These are phyloP conservation scores for Craterostigma plantagineum DNA, from an alignment of 257 asterid species.

Conservation along the genomic window DNA sequence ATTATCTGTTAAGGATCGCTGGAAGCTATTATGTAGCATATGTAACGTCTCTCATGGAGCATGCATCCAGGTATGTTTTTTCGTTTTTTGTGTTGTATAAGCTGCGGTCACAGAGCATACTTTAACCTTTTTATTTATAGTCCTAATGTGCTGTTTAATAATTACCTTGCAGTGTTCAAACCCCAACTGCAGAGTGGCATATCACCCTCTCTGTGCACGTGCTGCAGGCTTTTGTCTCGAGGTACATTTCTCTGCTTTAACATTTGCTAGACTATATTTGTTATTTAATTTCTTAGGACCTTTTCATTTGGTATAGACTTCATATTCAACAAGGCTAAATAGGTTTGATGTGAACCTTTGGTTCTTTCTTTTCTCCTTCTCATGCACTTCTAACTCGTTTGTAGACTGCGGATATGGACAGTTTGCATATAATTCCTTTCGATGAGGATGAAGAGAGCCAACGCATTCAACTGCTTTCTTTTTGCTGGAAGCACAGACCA, in stretches of 20 bases:
- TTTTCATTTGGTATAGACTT: neutral
- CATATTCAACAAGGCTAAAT: no score
- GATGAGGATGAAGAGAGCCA: slow-evolving; percentile 86
- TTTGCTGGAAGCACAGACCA: slow-evolving; percentile 71
- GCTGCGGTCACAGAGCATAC: no score
- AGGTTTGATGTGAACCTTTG: no score
- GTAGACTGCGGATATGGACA: slow-evolving; percentile 84
- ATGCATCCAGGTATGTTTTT: slow-evolving; percentile 63
- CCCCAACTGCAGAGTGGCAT: slow-evolving; percentile 64
- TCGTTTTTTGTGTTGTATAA: no score
- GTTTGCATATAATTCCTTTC: slow-evolving; percentile 35
- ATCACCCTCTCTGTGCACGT: slow-evolving; percentile 99
- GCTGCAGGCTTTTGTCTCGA: slow-evolving; percentile 96
- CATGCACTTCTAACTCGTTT: slow-evolving; percentile 7
- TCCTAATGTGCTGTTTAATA: neutral
- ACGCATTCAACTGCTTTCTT: slow-evolving; percentile 79
- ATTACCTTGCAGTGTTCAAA: slow-evolving; percentile 69
- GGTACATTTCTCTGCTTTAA: slow-evolving; percentile 25
- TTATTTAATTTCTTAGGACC: neutral
- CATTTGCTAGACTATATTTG: no score
- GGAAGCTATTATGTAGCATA: slow-evolving; percentile 92
- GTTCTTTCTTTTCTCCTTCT: slow-evolving; percentile 1
- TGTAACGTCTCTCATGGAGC: slow-evolving; percentile 94
- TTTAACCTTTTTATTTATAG: no score
- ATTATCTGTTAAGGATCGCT: slow-evolving; percentile 87